Evolutionary conservation across 169 alveolate genomes (phyloP).

Genomic region (Condylostoma magnum): DNA sequence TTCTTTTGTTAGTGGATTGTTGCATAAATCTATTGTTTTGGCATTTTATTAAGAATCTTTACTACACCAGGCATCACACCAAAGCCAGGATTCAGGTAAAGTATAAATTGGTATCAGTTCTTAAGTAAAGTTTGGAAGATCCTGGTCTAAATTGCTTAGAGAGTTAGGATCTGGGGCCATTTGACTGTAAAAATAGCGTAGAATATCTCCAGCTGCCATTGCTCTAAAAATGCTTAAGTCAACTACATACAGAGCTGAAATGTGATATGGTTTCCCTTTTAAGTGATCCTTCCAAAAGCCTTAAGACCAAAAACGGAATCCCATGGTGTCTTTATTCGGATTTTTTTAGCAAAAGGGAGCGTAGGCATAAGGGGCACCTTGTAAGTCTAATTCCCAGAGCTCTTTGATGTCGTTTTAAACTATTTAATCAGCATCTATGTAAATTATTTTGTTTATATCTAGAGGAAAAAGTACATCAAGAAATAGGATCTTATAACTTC

Average conservation of each 20-base stretch:
- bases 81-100: slow-evolving; percentile 69
- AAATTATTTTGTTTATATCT: slow-evolving; percentile 51
- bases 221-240: slow-evolving; percentile 47
- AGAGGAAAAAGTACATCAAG: slow-evolving; percentile 67
- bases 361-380: slow-evolving; percentile 52
- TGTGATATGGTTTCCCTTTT: slow-evolving; percentile 53
- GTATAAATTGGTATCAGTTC: slow-evolving; percentile 46
- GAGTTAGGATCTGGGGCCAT: slow-evolving; percentile 56
- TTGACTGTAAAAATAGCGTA: slow-evolving; percentile 32
- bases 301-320: slow-evolving; percentile 69
- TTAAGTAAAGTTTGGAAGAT: slow-evolving; percentile 70
- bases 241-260: slow-evolving; percentile 61
- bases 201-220: slow-evolving; percentile 35
- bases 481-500: slow-evolving; percentile 77
- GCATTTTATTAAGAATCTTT: slow-evolving; percentile 42
- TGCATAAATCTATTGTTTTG: slow-evolving; percentile 72
- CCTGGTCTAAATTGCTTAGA: slow-evolving; percentile 72
- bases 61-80: slow-evolving; percentile 79
- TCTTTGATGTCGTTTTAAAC: slow-evolving; percentile 67
- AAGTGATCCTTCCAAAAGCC: slow-evolving; percentile 69
- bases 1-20: slow-evolving; percentile 69
- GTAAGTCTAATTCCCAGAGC: slow-evolving; percentile 71
- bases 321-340: slow-evolving; percentile 55
- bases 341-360: slow-evolving; percentile 58
- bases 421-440: slow-evolving; percentile 73